Evolutionary conservation across 805 yeast genomes (phyloP), one percentile per base, ranked within the genome.

Genomic region (Candida patagonica): DNA sequence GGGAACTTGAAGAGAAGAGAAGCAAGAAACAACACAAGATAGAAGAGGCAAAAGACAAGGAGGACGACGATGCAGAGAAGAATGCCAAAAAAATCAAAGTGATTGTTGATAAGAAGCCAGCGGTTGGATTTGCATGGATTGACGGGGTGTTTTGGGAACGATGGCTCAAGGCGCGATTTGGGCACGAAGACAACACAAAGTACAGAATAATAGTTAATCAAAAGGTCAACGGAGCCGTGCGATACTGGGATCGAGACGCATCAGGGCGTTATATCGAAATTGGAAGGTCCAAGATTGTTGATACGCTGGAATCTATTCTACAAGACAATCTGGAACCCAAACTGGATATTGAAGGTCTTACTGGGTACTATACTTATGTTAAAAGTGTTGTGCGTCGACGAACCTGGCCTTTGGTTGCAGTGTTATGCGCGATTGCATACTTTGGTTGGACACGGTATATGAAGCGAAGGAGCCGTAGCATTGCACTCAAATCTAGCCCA

Each of bases 51-150:
- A 46, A 45, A 19, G 59, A 52, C 35, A 45, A 47, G 30, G 61
- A 51, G 23, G 63, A 59, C 41, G 45, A 50, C 37, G 42, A 44
- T 21, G 63, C 58, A 2, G 52, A 51, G 8, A 45, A 54, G 29
- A 43, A 40, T 37, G 63, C 62, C 12, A 49, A 51, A 42, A 45
- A 40, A 30, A 53, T 50, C 33, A 49, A 42, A 26, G 56, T 58
- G 19, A 50, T 46, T 13, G 50, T 52, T 8, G 22, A 38, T n/a
- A 23, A 40, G 12, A 40, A 43, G 19, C 49, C 54, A 5, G 47
- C 45, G 2, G 58, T 56, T 6, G 62, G 59, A 6, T 58, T 59
- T 37, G 62, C 60, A 2, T 59, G 62, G 62, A 52, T 59, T n/a
- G 60, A 59, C 43, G 60, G 59, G 9, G 42, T 50, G 13, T 52